Conservation (phyloP, 176 grass and related monocot genomes). For the Eleusine indica region DNA sequence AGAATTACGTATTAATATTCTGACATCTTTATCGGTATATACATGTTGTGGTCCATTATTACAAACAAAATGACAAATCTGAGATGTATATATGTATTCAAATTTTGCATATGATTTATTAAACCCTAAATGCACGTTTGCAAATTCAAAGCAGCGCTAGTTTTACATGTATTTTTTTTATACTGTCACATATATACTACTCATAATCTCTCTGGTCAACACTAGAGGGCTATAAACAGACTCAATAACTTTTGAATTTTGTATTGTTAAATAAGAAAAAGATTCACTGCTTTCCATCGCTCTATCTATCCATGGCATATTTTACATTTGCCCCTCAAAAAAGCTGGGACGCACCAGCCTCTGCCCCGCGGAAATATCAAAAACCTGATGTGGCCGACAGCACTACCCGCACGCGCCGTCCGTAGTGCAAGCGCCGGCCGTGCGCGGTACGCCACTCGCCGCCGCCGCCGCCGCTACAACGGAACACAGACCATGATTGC, state of each 20-base stretch:
- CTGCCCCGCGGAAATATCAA: background rate
- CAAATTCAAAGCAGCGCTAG: no score
- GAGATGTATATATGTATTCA: no score
- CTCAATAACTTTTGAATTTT: background rate
- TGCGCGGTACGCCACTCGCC: background rate
- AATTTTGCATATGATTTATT: no score
- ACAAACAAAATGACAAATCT: no score
- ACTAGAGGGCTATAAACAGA: background rate
- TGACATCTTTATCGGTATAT: no score
- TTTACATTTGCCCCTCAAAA: background rate
- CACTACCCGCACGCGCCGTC: constrained; percentile 1
- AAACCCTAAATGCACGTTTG: no score
- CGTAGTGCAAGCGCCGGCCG: background rate
- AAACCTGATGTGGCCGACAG: constrained; percentile 9
- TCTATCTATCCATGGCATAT: background rate
- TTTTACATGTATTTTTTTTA: no score
- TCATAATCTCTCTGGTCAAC: background rate
- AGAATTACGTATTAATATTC: no score
- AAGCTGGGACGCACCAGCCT: background rate
- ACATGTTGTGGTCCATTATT: no score
- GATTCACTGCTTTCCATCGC: background rate
- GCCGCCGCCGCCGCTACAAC: background rate
- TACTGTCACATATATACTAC: no score
- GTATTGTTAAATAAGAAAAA: background rate
- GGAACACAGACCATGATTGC: background rate